Percentiles rank a stretch among this genome's conserved stretches.
phyloP scores from a whole-genome alignment of 1,284 basidiomycete species.

The Naganishia sp. region DNA sequence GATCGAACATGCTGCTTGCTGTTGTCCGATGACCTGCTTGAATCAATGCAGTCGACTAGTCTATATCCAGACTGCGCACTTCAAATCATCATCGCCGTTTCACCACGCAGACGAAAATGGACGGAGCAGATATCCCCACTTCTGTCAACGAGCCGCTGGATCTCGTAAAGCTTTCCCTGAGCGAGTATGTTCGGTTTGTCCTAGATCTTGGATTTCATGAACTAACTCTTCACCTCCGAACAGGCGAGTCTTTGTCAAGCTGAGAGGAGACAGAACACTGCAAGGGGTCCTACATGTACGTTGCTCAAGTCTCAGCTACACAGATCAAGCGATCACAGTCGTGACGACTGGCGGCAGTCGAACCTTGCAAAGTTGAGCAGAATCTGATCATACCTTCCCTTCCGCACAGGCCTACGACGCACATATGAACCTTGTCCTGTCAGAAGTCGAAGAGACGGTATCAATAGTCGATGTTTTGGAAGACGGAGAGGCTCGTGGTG shows the following conservation, averaged over 20 bases:
- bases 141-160: conserved; percentile 94
- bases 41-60: too few relatives aligned
- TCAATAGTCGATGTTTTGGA: conserved; percentile 77
- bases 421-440: conserved; percentile 98
- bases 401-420: conserved; percentile 87
- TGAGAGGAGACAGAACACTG: conserved; percentile 91
- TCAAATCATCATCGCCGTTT: background rate
- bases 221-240: background rate
- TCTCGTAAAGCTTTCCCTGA: conserved; percentile 90
- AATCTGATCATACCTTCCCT: background rate
- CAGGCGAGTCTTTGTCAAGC: conserved; percentile 62
- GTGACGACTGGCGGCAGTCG: background rate
- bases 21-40: too few relatives aligned
- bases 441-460: conserved; percentile 94
- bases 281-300: conserved; percentile 89
- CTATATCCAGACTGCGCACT: too few relatives aligned
- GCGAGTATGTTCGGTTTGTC: conserved; percentile 73
- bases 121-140: conserved; percentile 62
- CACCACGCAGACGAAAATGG: conserved; percentile 43
- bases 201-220: background rate
- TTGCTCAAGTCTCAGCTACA: conserved; percentile 17
- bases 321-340: background rate
- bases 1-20: too few relatives aligned
- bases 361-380: background rate
- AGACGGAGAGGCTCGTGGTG: conserved; percentile 53